Conservation (phyloP, 257 asterid genomes). For the Fraxinus pennsylvanica region DNA sequence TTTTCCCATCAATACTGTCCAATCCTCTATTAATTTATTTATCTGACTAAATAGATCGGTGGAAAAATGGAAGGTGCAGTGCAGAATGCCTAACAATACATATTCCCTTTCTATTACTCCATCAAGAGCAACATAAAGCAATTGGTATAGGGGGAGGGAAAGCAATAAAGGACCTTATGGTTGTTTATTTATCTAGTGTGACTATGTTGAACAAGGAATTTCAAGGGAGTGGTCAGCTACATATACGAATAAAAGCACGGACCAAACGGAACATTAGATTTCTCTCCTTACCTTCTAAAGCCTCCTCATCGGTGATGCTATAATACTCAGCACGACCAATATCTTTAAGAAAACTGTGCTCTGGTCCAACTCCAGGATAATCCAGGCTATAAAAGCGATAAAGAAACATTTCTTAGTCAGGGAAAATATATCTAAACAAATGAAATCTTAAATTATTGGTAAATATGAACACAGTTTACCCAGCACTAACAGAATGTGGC, state of each 20-base stretch:
- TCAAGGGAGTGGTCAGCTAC: not conserved
- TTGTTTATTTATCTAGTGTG: not conserved
- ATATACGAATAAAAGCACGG: not conserved
- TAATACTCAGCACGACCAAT: conserved; percentile 82
- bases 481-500: conserved; percentile 96
- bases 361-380: conserved; percentile 98
- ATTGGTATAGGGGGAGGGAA: not conserved
- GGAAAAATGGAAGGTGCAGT: not conserved
- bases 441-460: conserved; percentile 7
- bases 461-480: conserved; percentile 44
- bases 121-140: not conserved
- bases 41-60: not conserved
- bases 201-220: not conserved
- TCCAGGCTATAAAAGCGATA: conserved; percentile 51
- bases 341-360: conserved; percentile 93
- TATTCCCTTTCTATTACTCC: not conserved
- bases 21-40: too few relatives aligned
- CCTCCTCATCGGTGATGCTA: conserved; percentile 85
- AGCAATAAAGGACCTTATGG: not conserved
- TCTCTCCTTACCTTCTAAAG: conserved; percentile 68
- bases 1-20: not conserved
- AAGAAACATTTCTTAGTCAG: conserved; percentile 19
- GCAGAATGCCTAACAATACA: not conserved
- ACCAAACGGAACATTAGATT: conserved; percentile 10
- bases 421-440: not conserved